Evolutionary conservation across 2,329 filamentous ascomycete genomes (phyloP).

Genomic region (Aureobasidium lini): DNA sequence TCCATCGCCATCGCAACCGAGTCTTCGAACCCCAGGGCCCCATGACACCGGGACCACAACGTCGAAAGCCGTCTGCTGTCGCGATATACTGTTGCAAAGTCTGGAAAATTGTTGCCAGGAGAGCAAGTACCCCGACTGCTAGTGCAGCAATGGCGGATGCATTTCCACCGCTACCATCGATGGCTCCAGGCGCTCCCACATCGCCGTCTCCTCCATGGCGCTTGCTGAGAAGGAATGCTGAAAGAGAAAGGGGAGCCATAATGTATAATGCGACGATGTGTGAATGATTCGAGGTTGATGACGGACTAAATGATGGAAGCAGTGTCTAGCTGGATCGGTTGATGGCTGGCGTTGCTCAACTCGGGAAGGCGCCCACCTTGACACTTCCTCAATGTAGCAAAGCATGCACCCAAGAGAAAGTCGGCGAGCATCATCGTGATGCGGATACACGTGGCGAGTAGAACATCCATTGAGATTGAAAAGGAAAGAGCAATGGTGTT

Average conservation of each 20-base stretch:
- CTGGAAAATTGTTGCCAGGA: conserved; percentile 2
- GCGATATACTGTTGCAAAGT: conserved; percentile 3
- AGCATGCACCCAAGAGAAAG: too few species aligned
- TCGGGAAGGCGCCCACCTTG: background rate
- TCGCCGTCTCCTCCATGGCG: conserved; percentile 1
- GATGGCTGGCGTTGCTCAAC: background rate
- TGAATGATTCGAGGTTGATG: background rate
- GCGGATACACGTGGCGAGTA: too few species aligned
- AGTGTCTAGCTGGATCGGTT: background rate
- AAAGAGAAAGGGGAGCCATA: background rate
- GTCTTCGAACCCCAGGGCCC: conserved; percentile 7
- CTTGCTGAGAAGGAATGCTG: background rate
- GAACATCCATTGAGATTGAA: too few species aligned
- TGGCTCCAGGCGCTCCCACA: background rate
- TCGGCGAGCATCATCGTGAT: too few species aligned
- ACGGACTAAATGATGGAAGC: background rate
- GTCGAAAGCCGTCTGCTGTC: conserved; percentile 8
- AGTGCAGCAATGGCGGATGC: background rate
- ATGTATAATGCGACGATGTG: background rate
- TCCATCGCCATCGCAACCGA: conserved; percentile 4
- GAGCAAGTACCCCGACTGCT: background rate
- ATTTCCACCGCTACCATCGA: background rate
- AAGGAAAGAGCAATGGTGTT: too few species aligned
- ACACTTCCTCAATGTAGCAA: too few species aligned
- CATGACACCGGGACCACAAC: background rate